Evolutionary conservation across 1,139 yeast genomes (phyloP), one percentile per base, ranked within the genome.

Genomic region (Geotrichum australiense): DNA sequence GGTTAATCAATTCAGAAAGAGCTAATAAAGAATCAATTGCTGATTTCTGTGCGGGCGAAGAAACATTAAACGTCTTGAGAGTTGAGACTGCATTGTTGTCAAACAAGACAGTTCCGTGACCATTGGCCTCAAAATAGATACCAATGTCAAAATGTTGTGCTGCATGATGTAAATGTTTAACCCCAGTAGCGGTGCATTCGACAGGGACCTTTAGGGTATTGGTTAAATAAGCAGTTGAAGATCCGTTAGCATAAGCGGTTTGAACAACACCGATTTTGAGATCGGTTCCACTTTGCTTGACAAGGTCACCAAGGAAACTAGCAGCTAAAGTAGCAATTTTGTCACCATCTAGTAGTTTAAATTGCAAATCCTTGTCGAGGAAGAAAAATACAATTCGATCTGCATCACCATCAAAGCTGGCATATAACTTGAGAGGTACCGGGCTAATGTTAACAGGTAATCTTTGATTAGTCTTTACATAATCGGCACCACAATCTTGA

Each of bases 181-280:
- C 98, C 33, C 99, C 98, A 2, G 98, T 91, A 34, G 95, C 82
- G 0, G 97, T 85, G 61, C 94, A 85, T 3, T 78, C 76, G 7
- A 86, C 95, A 0, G 96, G 96, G 14, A 86, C 65, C 47, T 76
- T 70, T 54, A 91, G 70, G 0, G 64, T 70, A 4, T 79, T 66
- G 41, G 71, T 71, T 30, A 91, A 68, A 57, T 78, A 91, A 33
- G 72, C 68, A 0, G 97, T 85, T 0, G 96, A 84, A 7, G 84
- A 76, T 2, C 98, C 98, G 60, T 91, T 91, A 40, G 98, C 98
- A 58, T 91, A 91, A 0, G 98, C 98, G 1, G 98, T 91, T 66
- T 91, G 99, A 20, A 91, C 87, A 6, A 89, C 93, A 4, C 97
- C 98, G 44, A 91, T 67, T 55, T 59, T 49, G 21, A 73, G 52